Evolutionary conservation across 208 protist species (phyloP).

Genomic region (Crithidia sp.): DNA sequence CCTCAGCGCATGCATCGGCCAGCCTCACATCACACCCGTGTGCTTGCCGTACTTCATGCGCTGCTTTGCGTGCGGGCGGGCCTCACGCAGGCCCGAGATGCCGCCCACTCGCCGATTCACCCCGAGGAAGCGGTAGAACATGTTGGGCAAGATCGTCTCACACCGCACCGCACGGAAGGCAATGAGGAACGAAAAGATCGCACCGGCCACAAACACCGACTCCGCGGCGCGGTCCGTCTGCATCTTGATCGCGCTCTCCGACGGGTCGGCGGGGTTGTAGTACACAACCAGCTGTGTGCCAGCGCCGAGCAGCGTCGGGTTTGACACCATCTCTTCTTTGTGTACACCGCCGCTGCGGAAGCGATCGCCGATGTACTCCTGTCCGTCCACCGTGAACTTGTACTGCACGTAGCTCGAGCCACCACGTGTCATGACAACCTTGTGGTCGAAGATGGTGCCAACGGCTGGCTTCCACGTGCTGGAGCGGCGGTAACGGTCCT

Average conservation of each 20-base stretch:
- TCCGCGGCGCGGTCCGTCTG: slow-evolving; percentile 81
- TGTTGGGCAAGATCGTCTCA: slow-evolving; percentile 92
- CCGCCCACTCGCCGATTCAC: slow-evolving; percentile 77
- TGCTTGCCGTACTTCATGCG: slow-evolving; percentile 89
- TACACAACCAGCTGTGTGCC: slow-evolving; percentile 89
- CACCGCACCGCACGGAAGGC: slow-evolving; percentile 86
- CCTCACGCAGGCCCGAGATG: slow-evolving; percentile 75
- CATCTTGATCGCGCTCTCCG: slow-evolving; percentile 87
- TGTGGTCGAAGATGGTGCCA: slow-evolving; percentile 89
- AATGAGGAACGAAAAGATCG: slow-evolving; percentile 73
- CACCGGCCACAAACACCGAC: slow-evolving; percentile 69
- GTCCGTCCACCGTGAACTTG: slow-evolving; percentile 76
- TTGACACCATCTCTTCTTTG: slow-evolving; percentile 85
- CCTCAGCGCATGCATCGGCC: neutral
- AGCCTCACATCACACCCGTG: slow-evolving; percentile 53
- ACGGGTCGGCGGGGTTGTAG: slow-evolving; percentile 86
- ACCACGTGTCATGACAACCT: slow-evolving; percentile 84
- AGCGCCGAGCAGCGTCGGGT: slow-evolving; percentile 82
- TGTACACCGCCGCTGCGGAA: slow-evolving; percentile 87
- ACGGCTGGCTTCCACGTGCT: slow-evolving; percentile 86
- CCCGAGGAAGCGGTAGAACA: slow-evolving; percentile 89
- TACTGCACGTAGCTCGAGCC: slow-evolving; percentile 87
- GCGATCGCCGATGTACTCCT: slow-evolving; percentile 78
- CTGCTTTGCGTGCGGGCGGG: slow-evolving; percentile 66
- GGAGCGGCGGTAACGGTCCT: slow-evolving; percentile 85